Evolutionary conservation across 2,329 filamentous ascomycete genomes (phyloP), one percentile per base, ranked within the genome.

Genomic region (Diaporthe sp.): DNA sequence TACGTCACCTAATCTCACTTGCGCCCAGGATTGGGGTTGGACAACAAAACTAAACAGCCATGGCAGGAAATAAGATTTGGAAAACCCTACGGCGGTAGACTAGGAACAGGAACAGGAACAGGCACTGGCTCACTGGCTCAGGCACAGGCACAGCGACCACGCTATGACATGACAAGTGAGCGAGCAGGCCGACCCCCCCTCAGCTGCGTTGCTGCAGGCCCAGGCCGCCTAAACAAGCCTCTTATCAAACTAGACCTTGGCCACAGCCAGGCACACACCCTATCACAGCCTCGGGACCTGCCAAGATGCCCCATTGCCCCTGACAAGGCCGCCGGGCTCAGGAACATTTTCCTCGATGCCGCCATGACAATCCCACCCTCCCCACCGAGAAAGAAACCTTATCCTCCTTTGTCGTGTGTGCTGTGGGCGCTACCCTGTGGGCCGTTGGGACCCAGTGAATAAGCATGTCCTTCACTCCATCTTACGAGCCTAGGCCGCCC

Each of bases 191-290:
- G 64, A 52, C 64, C 64, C 45, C 45, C 64, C 42, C 42, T 68
- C 64, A 68, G 64, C 64, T 68, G 33, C 47, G 33, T 33, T 52
- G 67, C 67, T 70, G 67, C 67, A 70, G 67, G 67, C 50, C 52
- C 67, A 70, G 54, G 67, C 52, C 52, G 52, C 52, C 67, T 70
- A 70, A 70, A 70, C 28, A 70, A 70, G 67, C 67, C 67, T 70
- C 67, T 70, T 58, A 70, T 70, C 67, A 70, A 70, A 70, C 67
- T 70, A 57, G 67, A 25, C 67, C 67, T 70, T 70, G 67, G 67
- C 67, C 38, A 19, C 35, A 42, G 52, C 67, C 67, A 70, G 67
- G 67, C 22, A 70, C 67, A 47, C 52, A 35, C 38, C 67, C 67
- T 45, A 58, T 58, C 67, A 57, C 52, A 70, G 38, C 52, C 10